Evolutionary conservation across 768 basidiomycete species (phyloP).

Genomic region (Rhodotorula diobovata): DNA sequence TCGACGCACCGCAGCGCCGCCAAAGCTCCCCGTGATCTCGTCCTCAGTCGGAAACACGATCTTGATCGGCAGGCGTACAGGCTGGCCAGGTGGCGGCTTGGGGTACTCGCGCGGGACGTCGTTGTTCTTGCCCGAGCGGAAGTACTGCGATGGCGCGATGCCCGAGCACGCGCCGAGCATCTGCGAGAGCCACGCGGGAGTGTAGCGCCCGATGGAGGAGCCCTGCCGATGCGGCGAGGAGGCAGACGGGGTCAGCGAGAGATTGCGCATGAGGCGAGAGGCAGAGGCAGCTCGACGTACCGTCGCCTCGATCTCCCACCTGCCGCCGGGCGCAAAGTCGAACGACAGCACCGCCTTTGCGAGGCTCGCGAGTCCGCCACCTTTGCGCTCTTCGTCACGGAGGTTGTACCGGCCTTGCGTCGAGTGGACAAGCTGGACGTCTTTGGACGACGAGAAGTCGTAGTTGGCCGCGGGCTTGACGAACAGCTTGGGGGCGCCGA

Average conservation of each 20-base stretch:
- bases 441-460: conserved; percentile 10
- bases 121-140: not conserved
- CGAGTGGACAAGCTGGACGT: conserved; percentile 18
- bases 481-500: conserved; percentile 11
- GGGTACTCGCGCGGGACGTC: not conserved
- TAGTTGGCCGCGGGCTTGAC: not conserved
- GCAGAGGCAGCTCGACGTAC: not conserved
- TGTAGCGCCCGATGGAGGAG: conserved; percentile 24
- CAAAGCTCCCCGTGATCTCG: not conserved
- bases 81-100: not conserved
- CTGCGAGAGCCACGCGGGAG: conserved; percentile 24
- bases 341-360: conserved; percentile 17
- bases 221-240: conserved; percentile 8
- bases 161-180: conserved; percentile 23
- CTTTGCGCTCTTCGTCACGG: not conserved
- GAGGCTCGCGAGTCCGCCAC: conserved; percentile 26
- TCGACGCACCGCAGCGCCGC: conserved; percentile 5
- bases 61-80: conserved; percentile 23
- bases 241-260: not conserved
- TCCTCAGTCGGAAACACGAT: conserved; percentile 31
- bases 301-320: conserved; percentile 30
- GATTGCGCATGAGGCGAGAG: not conserved
- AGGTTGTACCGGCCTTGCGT: conserved; percentile 7
- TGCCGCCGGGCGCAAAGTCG: conserved; percentile 14
- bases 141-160: conserved; percentile 13